Evolutionary conservation across 345 rosid genomes (phyloP).

Genomic region (Excoecaria cochinchinensis): DNA sequence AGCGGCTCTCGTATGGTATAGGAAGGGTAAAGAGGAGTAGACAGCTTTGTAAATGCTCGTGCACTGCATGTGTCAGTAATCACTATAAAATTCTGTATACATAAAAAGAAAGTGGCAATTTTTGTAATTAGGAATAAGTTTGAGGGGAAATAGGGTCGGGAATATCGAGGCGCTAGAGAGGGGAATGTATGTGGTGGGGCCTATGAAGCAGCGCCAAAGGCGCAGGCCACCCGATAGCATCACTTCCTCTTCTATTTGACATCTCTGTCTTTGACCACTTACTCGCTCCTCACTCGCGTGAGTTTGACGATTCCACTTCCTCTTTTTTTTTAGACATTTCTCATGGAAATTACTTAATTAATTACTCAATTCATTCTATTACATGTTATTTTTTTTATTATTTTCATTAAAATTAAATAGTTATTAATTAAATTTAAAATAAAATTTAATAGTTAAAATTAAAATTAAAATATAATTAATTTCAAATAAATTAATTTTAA

Average conservation of each 20-base stretch:
- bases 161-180: constrained; percentile 15
- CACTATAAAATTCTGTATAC: neutral
- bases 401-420: too few relatives aligned
- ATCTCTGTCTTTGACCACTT: neutral
- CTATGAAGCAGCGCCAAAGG: constrained; percentile 14
- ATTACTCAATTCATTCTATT: too few relatives aligned
- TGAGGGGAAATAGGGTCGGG: constrained; percentile 7
- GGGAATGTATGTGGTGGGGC: constrained; percentile 20
- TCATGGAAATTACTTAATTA: neutral
- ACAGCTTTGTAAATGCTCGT: constrained; percentile 17
- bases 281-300: neutral
- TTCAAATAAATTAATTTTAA: too few relatives aligned
- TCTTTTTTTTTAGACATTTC: neutral
- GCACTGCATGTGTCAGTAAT: constrained; percentile 2
- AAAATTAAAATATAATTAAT: too few relatives aligned
- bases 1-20: too few relatives aligned
- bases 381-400: too few relatives aligned
- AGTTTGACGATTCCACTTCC: neutral
- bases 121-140: constrained; percentile 10
- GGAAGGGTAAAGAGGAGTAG: neutral
- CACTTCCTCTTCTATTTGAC: constrained; percentile 1
- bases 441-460: too few relatives aligned
- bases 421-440: too few relatives aligned
- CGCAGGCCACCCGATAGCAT: constrained; percentile 15
- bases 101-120: neutral